These are phyloP conservation scores for Ettlia oleoabundans DNA, from an alignment of 139 green algal genomes.

Conservation along the genomic window DNA sequence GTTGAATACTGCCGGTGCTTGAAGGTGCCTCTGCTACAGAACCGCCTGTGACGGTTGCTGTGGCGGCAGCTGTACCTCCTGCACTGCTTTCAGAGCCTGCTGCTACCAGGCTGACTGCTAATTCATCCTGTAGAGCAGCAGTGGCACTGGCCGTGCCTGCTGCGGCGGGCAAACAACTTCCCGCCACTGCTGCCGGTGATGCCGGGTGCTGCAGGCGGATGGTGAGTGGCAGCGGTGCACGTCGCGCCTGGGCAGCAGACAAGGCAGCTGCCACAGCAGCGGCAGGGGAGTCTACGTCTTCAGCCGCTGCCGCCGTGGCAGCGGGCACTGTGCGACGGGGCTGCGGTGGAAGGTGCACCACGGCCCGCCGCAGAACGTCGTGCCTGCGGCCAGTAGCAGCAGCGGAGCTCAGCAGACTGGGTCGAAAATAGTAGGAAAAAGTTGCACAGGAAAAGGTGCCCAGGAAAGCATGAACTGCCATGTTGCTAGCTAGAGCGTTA, in stretches of 20 bases:
- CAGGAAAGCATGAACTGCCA: no score
- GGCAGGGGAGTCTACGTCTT: constrained; percentile 16
- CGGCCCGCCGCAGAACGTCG: constrained; percentile 48
- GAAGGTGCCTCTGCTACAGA: neutral
- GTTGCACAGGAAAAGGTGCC: no score
- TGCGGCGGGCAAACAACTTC: neutral
- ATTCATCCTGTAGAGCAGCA: neutral
- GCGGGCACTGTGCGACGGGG: constrained; percentile 1
- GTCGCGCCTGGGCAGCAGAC: neutral
- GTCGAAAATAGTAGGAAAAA: no score
- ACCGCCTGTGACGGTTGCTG: no score
- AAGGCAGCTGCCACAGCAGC: constrained; percentile 30
- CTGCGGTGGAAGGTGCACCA: constrained; percentile 45
- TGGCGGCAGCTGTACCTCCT: neutral
- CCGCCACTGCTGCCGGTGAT: constrained; percentile 8
- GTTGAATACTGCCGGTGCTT: neutral
- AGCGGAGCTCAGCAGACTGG: neutral
- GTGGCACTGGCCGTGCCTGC: neutral
- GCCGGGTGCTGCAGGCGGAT: constrained; percentile 21
- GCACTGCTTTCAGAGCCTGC: neutral
- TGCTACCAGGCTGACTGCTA: neutral
- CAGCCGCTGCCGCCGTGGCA: neutral
- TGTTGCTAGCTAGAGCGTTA: no score
- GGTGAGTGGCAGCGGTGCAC: neutral
- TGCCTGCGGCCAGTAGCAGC: constrained; percentile 22